phyloP scores from a whole-genome alignment of 164 flowering plant species.

The Magnolia officinalis region DNA sequence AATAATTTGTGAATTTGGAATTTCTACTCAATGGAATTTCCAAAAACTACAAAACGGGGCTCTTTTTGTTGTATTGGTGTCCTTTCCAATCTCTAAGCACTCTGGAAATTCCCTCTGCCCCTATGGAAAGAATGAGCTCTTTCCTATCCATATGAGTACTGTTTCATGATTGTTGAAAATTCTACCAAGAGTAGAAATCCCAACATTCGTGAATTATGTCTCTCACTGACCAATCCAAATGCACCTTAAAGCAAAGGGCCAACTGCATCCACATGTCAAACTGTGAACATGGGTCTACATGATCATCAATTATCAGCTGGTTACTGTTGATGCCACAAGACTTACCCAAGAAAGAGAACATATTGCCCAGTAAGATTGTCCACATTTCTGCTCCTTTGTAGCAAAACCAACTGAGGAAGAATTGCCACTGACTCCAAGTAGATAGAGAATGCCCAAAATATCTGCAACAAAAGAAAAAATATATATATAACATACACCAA shows the following conservation, averaged over 20 bases:
- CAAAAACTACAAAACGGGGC: no score
- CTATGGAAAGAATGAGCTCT: neutral
- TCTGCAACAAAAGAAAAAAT: slow-evolving; percentile 31
- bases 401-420: slow-evolving; percentile 85
- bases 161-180: neutral
- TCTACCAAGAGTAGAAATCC: neutral
- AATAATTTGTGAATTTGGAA: no score
- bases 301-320: neutral
- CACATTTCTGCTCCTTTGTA: slow-evolving; percentile 86
- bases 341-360: slow-evolving; percentile 87
- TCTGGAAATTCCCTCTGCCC: no score
- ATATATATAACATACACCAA: neutral
- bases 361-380: slow-evolving; percentile 90
- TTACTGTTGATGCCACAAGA: neutral
- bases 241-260: neutral
- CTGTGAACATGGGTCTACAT: neutral
- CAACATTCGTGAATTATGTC: no score
- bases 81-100: no score
- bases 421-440: slow-evolving; percentile 94
- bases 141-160: neutral
- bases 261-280: neutral
- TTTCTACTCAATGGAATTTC: no score
- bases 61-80: no score
- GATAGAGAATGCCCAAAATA: slow-evolving; percentile 91
- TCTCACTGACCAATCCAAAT: neutral